phyloP scores from a whole-genome alignment of 164 flowering plant species.

The Vitis rupestris region DNA sequence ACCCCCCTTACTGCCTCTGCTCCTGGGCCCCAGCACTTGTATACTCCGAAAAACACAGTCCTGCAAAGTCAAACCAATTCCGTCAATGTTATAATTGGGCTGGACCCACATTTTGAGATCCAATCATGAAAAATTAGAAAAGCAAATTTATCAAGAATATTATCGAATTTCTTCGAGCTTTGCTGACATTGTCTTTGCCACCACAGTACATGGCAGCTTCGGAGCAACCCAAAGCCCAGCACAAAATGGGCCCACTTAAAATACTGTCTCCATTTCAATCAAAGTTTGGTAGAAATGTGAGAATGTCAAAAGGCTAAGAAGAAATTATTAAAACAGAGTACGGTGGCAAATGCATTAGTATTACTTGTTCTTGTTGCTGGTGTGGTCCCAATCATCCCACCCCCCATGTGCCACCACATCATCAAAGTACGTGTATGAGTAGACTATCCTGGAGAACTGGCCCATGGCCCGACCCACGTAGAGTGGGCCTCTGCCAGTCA shows the following conservation, averaged over 20 bases:
- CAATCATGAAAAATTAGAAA: background rate
- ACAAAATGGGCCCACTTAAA: background rate
- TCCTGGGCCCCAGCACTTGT: slow-evolving; percentile 93
- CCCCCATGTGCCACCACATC: slow-evolving; percentile 82
- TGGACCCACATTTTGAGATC: background rate
- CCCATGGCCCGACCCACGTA: slow-evolving; percentile 98
- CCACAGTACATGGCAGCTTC: background rate
- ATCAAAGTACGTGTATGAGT: slow-evolving; percentile 75
- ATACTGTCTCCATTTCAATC: background rate
- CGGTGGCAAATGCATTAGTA: background rate
- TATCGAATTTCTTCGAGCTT: too few species aligned
- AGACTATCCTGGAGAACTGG: slow-evolving; percentile 82
- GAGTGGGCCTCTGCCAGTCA: slow-evolving; percentile 83
- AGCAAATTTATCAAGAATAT: background rate
- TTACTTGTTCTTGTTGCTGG: slow-evolving; percentile 75
- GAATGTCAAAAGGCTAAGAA: too few species aligned
- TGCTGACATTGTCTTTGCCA: background rate
- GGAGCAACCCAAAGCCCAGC: too few species aligned
- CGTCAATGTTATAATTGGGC: too few species aligned
- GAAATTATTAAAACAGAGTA: too few species aligned
- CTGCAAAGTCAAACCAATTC: slow-evolving; percentile 28
- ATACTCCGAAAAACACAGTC: slow-evolving; percentile 79
- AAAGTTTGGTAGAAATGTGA: too few species aligned
- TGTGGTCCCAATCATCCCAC: slow-evolving; percentile 96
- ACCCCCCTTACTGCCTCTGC: slow-evolving; percentile 56